Percentiles rank a stretch among this genome's conserved stretches.
Evolutionary conservation across 306 rosid genomes (phyloP).

Genomic region (Medicago lupulina): DNA sequence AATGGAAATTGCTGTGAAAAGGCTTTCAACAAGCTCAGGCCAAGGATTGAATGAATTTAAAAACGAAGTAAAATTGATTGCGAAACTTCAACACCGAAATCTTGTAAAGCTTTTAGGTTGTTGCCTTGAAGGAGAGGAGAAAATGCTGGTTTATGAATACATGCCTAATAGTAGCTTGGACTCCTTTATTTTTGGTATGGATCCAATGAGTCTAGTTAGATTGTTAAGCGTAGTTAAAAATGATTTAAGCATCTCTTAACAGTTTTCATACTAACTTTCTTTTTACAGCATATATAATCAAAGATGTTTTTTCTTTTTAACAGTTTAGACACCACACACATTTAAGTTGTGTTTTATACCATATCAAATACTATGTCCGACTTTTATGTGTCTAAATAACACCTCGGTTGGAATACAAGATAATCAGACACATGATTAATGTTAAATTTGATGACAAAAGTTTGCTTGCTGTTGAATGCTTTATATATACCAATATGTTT

Average conservation of each 20-base stretch:
- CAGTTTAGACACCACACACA: too few relatives aligned
- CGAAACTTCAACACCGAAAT: conserved; percentile 67
- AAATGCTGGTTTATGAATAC: conserved; percentile 52
- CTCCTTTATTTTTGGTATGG: conserved; percentile 58
- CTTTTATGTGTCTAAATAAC: too few relatives aligned
- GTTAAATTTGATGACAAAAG: too few relatives aligned
- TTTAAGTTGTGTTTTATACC: too few relatives aligned
- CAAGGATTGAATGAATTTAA: conserved; percentile 56
- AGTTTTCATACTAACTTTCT: not conserved
- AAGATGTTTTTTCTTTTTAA: not conserved
- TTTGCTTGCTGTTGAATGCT: too few relatives aligned
- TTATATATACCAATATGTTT: too few relatives aligned
- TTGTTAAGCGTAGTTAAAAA: conserved; percentile 5
- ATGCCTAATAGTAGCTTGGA: conserved; percentile 56
- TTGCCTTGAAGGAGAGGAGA: conserved; percentile 58
- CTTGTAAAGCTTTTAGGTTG: conserved; percentile 65
- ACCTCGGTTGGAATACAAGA: too few relatives aligned
- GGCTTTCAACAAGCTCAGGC: conserved; percentile 57
- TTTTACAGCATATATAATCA: not conserved
- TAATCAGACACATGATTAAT: too few relatives aligned
- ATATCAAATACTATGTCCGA: too few relatives aligned
- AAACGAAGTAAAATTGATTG: conserved; percentile 60
- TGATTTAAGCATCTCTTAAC: not conserved
- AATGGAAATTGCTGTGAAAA: conserved; percentile 61
- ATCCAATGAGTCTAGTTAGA: not conserved